Percentiles rank a stretch among this genome's conserved stretches.
phyloP scores from a whole-genome alignment of 1,139 yeast genomes.

The Yamadazyma diddensiae region DNA sequence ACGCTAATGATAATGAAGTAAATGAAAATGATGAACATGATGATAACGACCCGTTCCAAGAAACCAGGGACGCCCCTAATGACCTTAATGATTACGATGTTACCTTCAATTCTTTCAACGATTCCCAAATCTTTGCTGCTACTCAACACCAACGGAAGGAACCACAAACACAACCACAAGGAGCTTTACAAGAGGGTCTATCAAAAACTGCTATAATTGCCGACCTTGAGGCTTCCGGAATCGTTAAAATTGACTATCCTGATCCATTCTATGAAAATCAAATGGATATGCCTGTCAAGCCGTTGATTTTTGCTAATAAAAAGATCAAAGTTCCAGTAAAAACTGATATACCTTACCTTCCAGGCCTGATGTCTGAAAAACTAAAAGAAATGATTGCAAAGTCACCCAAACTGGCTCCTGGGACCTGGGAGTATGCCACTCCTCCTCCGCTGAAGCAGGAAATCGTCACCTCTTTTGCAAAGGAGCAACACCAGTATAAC shows the following conservation, averaged over 20 bases:
- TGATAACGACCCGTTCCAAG: not conserved
- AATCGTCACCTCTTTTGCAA: slow-evolving; percentile 23
- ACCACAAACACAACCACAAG: not conserved
- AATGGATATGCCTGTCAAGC: slow-evolving; percentile 49
- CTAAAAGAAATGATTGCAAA: slow-evolving; percentile 3
- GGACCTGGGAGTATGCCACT: slow-evolving; percentile 27
- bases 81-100: slow-evolving; percentile 5
- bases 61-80: not conserved
- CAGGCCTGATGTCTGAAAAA: slow-evolving; percentile 3
- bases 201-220: slow-evolving; percentile 24
- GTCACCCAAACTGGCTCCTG: slow-evolving; percentile 1
- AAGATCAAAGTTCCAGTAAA: slow-evolving; percentile 44
- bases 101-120: not conserved
- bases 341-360: slow-evolving; percentile 7
- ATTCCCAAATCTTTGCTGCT: not conserved
- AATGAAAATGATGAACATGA: slow-evolving; percentile 9
- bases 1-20: slow-evolving; percentile 2
- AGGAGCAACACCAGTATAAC: slow-evolving; percentile 11
- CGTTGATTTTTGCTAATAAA: slow-evolving; percentile 67
- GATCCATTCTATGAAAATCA: slow-evolving; percentile 63
- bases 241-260: slow-evolving; percentile 50
- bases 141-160: not conserved
- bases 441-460: slow-evolving; percentile 29
- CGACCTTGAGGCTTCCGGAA: slow-evolving; percentile 41
- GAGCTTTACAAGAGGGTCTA: not conserved